Conservation (phyloP, 495 filamentous ascomycete genomes). For the Aspergillus steynii region DNA sequence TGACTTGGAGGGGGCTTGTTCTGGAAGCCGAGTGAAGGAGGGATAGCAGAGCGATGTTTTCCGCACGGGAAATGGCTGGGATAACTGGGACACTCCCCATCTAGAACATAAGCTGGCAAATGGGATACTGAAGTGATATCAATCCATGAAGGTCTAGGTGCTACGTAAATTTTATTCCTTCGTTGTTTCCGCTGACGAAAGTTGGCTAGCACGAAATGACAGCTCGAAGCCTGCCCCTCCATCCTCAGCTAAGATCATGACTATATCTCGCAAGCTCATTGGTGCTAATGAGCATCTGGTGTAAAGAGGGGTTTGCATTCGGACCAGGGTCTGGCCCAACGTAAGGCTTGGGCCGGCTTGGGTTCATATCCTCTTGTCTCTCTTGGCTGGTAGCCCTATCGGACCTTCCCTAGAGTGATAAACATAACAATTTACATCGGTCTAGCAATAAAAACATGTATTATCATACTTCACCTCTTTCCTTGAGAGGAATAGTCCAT, state of each 20-base stretch:
- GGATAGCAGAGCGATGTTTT: slow-evolving; percentile 7
- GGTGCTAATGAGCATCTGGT: slow-evolving; percentile 4
- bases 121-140: slow-evolving; percentile 1
- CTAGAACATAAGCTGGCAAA: slow-evolving; percentile 2
- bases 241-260: slow-evolving; percentile 4
- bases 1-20: slow-evolving; percentile 2
- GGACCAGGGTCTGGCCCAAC: slow-evolving; percentile 5
- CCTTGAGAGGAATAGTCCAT: no score
- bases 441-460: no score
- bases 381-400: no score
- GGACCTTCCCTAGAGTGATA: no score
- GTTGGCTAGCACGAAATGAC: slow-evolving; percentile 4
- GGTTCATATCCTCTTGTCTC: no score
- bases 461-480: no score
- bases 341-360: neutral
- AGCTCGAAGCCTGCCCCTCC: neutral
- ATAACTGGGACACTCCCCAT: slow-evolving; percentile 3
- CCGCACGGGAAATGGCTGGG: slow-evolving; percentile 4
- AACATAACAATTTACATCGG: no score
- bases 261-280: slow-evolving; percentile 6
- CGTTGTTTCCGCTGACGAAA: slow-evolving; percentile 1
- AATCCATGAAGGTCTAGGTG: slow-evolving; percentile 5
- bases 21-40: slow-evolving; percentile 2
- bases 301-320: neutral
- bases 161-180: slow-evolving; percentile 3